Percentiles rank a stretch among this genome's conserved stretches.
Evolutionary conservation across 192 early-diverging fungal species (phyloP).

Genomic region (Borealophlyctis nickersoniae): DNA sequence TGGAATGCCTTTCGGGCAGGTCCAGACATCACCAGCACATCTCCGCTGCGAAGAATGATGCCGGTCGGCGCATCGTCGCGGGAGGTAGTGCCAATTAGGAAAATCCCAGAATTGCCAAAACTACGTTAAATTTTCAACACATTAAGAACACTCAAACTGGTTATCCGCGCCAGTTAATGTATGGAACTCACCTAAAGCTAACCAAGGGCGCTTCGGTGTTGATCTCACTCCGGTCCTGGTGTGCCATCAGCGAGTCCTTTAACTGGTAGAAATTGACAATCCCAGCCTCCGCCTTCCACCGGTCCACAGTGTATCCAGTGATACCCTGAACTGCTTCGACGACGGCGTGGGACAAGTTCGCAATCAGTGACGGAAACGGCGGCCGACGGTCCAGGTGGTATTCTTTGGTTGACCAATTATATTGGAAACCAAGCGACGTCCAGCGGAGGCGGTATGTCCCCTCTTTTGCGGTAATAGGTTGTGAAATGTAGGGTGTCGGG

Average conservation of each 20-base stretch:
- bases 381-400: constrained; percentile 69
- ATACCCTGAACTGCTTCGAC: constrained; percentile 57
- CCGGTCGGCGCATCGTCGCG: constrained; percentile 68
- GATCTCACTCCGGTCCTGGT: constrained; percentile 88
- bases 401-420: constrained; percentile 46
- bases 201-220: constrained; percentile 80
- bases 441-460: constrained; percentile 39
- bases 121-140: constrained; percentile 25
- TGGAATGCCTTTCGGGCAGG: constrained; percentile 74
- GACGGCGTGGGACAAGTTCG: constrained; percentile 58
- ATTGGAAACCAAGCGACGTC: constrained; percentile 48
- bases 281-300: constrained; percentile 80
- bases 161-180: not conserved
- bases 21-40: constrained; percentile 85
- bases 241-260: constrained; percentile 80
- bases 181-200: constrained; percentile 35
- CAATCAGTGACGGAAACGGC: constrained; percentile 69
- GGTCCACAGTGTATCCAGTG: constrained; percentile 55
- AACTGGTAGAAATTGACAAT: constrained; percentile 91
- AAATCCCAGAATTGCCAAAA: constrained; percentile 74
- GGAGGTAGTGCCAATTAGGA: constrained; percentile 73
- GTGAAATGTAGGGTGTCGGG: constrained; percentile 22
- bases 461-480: constrained; percentile 19
- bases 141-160: too few relatives aligned
- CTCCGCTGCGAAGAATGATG: constrained; percentile 78